These are phyloP conservation scores for Alternaria sp. DNA, from an alignment of 2,329 filamentous ascomycete species.

Conservation along the genomic window DNA sequence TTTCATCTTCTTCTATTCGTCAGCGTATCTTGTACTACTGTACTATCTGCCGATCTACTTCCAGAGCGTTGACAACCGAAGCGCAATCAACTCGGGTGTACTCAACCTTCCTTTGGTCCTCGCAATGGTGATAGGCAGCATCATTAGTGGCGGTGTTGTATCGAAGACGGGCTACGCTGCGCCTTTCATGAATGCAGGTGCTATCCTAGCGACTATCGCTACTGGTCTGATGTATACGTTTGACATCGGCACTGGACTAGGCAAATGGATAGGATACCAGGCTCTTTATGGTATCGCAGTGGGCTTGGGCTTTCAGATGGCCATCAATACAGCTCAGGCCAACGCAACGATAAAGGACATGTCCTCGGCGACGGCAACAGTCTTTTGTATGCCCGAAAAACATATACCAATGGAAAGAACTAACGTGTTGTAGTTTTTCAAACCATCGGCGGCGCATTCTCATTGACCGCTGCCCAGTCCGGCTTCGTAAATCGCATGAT, in stretches of 20 bases:
- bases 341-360: slow-evolving; percentile 44
- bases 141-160: slow-evolving; percentile 6
- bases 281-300: slow-evolving; percentile 53
- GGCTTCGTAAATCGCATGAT: slow-evolving; percentile 54
- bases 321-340: slow-evolving; percentile 50
- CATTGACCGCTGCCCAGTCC: slow-evolving; percentile 50
- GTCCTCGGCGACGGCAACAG: slow-evolving; percentile 43
- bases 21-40: slow-evolving; percentile 50
- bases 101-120: slow-evolving; percentile 55
- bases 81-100: slow-evolving; percentile 52
- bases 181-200: slow-evolving; percentile 42
- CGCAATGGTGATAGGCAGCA: slow-evolving; percentile 26
- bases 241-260: slow-evolving; percentile 43
- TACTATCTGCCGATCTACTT: slow-evolving; percentile 62
- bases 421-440: slow-evolving; percentile 42
- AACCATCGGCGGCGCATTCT: slow-evolving; percentile 53
- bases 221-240: slow-evolving; percentile 56
- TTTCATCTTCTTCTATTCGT: slow-evolving; percentile 50
- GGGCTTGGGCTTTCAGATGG: slow-evolving; percentile 33
- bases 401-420: not conserved
- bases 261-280: slow-evolving; percentile 59
- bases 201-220: slow-evolving; percentile 43
- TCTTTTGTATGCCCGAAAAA: slow-evolving; percentile 34
- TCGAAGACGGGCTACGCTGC: slow-evolving; percentile 46
- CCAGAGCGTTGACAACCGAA: slow-evolving; percentile 52